Base-by-base conservation (phyloP, 495 filamentous ascomycete species). In the Chaetomium cochliodes region DNA sequence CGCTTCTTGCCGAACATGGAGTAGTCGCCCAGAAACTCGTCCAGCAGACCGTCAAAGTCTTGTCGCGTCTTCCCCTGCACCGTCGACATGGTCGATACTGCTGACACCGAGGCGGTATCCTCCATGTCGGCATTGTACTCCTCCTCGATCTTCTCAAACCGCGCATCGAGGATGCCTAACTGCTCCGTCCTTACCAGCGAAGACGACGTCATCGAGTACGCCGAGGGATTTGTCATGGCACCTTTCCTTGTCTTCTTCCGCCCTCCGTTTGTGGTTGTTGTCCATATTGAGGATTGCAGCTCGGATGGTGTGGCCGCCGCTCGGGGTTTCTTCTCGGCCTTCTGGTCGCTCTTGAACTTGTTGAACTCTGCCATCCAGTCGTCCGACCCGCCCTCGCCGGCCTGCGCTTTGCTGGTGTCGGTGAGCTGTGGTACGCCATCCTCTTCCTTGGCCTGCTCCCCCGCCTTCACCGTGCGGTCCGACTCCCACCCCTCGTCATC, bases 191-290 rank as follows among this genome's bases (percentile, higher is more conserved):
- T 86, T 23, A 88, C 85, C 8, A 98, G 80, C 0, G 92, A 88
- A 0, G 94, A 97, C 7, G 91, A 96, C 0, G 89, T 92, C 96
- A 98, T 99, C n/a, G 92, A 96, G 79, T 96, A 98, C 18, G 85
- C 84, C 7, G 93, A 93, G 1, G 89, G 90, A 70, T 89, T 91
- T 23, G 94, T 97, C 74, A 94, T 74, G 22, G 94, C 92, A 52
- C 92, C 92, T 76, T 92, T 94, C 65, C 92, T 85, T 85, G 93
- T 96, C 85, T 96, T 98, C 41, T 82, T 80, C 2, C 90, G 86
- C 18, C 87, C 85, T 30, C 84, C 83, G 66, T 84, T 89, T 6
- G 90, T 92, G 0, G 89, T 90, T 23, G 88, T 91, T 16, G 92
- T 93, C 79, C 91, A 86, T 65, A 89, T 80, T 28, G 90, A 92